These are phyloP conservation scores for Cryptosporidium sp. DNA, from an alignment of 169 alveolate species.

Conservation along the genomic window DNA sequence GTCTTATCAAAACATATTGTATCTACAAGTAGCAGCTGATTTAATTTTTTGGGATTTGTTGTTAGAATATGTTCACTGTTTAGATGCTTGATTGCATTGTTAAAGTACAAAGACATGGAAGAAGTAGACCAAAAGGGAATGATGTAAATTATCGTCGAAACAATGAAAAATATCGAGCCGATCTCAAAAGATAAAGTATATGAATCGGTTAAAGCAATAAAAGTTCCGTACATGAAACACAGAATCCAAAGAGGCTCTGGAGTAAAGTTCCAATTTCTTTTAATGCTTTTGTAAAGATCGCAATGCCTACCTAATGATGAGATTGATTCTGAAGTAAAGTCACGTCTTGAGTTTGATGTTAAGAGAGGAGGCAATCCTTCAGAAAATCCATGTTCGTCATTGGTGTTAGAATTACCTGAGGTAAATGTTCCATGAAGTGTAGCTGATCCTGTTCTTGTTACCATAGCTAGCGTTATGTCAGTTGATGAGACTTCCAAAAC, in stretches of 20 bases:
- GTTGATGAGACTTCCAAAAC: constrained; percentile 52
- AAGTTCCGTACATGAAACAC: constrained; percentile 35
- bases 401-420: background rate
- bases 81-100: constrained; percentile 1
- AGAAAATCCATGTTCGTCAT: background rate
- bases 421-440: constrained; percentile 13
- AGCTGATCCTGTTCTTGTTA: constrained; percentile 44
- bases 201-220: constrained; percentile 34
- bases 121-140: constrained; percentile 65
- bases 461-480: constrained; percentile 14
- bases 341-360: background rate
- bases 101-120: constrained; percentile 17
- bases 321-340: background rate
- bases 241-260: constrained; percentile 46
- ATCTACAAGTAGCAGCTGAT: constrained; percentile 14
- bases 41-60: constrained; percentile 31
- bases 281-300: background rate
- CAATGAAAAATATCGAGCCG: constrained; percentile 39
- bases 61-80: background rate
- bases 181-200: constrained; percentile 44
- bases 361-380: background rate
- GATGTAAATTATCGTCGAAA: constrained; percentile 45
- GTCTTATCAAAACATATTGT: constrained; percentile 67
- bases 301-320: background rate
- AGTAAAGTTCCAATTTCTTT: constrained; percentile 32